Base-by-base conservation (phyloP, 2,329 filamentous ascomycete genomes). In the Penicillium sp. region DNA sequence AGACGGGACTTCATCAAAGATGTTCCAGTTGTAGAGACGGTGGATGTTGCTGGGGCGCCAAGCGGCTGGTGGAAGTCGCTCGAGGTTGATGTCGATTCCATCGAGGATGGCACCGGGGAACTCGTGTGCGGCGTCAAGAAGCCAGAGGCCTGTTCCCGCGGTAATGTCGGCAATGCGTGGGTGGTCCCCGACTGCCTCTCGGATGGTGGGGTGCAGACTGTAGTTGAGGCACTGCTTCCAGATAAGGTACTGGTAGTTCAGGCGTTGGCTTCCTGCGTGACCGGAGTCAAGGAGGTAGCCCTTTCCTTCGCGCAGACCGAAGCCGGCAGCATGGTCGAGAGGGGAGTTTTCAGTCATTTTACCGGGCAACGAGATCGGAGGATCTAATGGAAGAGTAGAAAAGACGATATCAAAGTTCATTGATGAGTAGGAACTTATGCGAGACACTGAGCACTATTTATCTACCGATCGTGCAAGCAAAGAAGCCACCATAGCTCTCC, bases 231-330 rank as follows among this genome's bases (percentile, higher is more conserved):
- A 58, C 22, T 67, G 59, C 45, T 63, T 63, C 67, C 66, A 74
- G 6, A 71, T 61, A 31, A 66, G 67, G 37, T 73, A 67, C 48
- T 73, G 69, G 39, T 70, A 57, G 43, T 71, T 67, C 1, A 72
- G 56, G 16, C 64, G 61, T 48, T 47, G 39, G 19, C 39, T 52
- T 6, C 53, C 59, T 11, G 53, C 49, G 27, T 55, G 61, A 45
- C 59, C 52, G 37, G 19, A 53, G 29, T 58, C 53, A 8, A 61
- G 56, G 22, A 54, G 52, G 49, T 57, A 63, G 26, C 57, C 52
- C 45, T 54, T 54, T 11, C 52, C 52, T 54, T 54, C 45, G 13
- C 52, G 52, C 35, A 54, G 45, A 35, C 52, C 52, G n/a, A 54
- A 54, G 19, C 52, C 35, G 9, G n/a, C 35, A 19, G 35, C 9